Evolutionary conservation across 768 basidiomycete species (phyloP), one percentile per base, ranked within the genome.

Genomic region (Agrocybe pediades): DNA sequence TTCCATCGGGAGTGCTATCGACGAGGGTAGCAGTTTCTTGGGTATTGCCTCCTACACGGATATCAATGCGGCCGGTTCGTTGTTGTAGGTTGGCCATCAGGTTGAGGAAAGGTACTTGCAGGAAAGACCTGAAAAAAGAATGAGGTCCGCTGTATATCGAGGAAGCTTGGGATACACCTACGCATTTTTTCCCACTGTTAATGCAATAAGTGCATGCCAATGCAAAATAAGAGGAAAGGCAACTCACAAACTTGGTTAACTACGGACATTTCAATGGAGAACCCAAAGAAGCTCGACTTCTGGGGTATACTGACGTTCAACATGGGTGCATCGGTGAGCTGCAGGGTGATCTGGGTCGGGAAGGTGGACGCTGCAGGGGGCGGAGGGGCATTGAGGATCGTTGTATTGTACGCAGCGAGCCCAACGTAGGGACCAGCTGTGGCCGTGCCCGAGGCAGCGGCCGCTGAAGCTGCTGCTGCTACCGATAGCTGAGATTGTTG

Each of bases 41-140:
- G 0, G 86, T 85, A 67, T 92, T 92, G 26, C 90, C 90, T 27
- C 90, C 90, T 1, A 92, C 72, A 40, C 90, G 82, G 20, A 91
- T 69, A 17, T 79, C 71, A 16, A 89, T 84, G 1, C 67, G 65
- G 0, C 88, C 88, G 6, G 79, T 81, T 24, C 91, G 79, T 51
- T 80, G 74, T 46, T 74, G 75, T 6, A 94, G 72, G 58, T 88
- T 87, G 7, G 83, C 75, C 72, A 94, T 81, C 25, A 92, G 76
- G 67, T 92, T 92, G n/a, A 91, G 77, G 71, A 91, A 90, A 1
- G 85, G 77, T 24, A 86, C 77, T 42, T 78, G 71, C 11, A 85
- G 61, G 20, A 76, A 68, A 6, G 82, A 73, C 36, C 84, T 85
- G 23, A 21, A 24, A 17, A 19, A 45, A 29, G 17, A 26, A 26